These are phyloP conservation scores for Podila epicladia DNA, from an alignment of 192 early-diverging fungal genomes.

Conservation along the genomic window DNA sequence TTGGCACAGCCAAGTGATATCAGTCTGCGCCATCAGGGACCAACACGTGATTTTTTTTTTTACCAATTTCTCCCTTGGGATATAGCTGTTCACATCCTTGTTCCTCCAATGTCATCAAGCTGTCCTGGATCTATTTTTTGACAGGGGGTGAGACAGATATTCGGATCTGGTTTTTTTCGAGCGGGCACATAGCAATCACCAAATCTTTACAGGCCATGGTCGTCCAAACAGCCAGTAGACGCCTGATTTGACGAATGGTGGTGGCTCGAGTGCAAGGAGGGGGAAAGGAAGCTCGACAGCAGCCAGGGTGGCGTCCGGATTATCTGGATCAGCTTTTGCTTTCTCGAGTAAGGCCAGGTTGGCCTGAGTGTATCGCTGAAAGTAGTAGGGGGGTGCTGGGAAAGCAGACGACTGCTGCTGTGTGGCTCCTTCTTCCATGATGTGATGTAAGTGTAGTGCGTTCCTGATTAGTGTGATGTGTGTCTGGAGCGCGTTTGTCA, in stretches of 20 bases:
- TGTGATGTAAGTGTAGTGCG: neutral
- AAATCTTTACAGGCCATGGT: constrained; percentile 66
- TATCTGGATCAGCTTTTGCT: constrained; percentile 13
- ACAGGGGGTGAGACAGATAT: no score
- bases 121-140: constrained; percentile 57
- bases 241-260: constrained; percentile 60
- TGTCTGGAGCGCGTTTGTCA: neutral
- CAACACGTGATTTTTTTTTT: neutral
- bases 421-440: constrained; percentile 40
- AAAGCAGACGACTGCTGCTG: constrained; percentile 58
- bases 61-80: constrained; percentile 61
- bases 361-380: constrained; percentile 66
- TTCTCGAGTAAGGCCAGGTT: constrained; percentile 60
- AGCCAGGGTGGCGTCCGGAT: constrained; percentile 26
- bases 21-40: neutral
- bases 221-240: constrained; percentile 73
- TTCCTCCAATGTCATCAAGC: constrained; percentile 65
- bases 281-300: constrained; percentile 55
- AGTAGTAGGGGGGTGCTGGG: constrained; percentile 77
- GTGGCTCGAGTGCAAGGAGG: constrained; percentile 63
- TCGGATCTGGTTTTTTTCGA: no score
- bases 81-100: constrained; percentile 74
- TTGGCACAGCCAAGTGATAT: neutral
- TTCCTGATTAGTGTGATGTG: neutral
- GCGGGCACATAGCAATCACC: neutral